Base-by-base conservation (phyloP, 805 yeast species). In the Candida orba region DNA sequence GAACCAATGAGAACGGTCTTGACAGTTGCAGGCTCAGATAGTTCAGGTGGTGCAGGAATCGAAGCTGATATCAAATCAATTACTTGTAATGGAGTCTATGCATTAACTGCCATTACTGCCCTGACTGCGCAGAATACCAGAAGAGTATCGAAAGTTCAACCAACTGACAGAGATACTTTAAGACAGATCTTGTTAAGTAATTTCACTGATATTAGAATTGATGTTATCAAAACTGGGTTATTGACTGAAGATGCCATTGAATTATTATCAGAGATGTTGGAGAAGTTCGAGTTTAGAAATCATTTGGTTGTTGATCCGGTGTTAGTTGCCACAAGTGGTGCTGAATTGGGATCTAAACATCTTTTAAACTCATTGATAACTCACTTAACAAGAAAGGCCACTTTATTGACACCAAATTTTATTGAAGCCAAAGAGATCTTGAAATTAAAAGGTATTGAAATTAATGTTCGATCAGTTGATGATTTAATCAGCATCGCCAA, bases 11-110 rank as follows among this genome's bases (percentile, higher is more conserved):
- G 71, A 3, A 64, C 66, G 1, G 75, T 74, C 1, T 51, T 74
- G 43, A 69, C 74, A 1, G 63, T 73, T 36, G 88, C 88, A 2
- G 95, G 95, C 0, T 81, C 91, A 0, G 96, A 87, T 58, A 75
- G 81, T 36, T 81, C 91, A 10, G 96, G 95, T 3, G 95, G 95
- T 4, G 95, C 96, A 3, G 96, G 96, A 3, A 79, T 87, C 40
- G 95, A 87, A 60, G 95, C 95, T 1, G 96, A 87, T 58, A 58
- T 87, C 33, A 88, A 88, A 63, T 79, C 95, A 0, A 74, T 87
- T 43, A 70, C 84, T 4, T 84, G 84, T 2, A 85, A 83, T 53
- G 76, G 77, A 14, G 87, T 87, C 40, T 84, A 80, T 55, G 95
- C 85, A 0, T 63, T 81, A 60, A 83, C 90, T 1, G 82, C 89